A percentile compares a stretch with the other conserved stretches of the same genome.
These are phyloP conservation scores for Argentina anserina DNA, from an alignment of 306 rosid species.

Conservation along the genomic window DNA sequence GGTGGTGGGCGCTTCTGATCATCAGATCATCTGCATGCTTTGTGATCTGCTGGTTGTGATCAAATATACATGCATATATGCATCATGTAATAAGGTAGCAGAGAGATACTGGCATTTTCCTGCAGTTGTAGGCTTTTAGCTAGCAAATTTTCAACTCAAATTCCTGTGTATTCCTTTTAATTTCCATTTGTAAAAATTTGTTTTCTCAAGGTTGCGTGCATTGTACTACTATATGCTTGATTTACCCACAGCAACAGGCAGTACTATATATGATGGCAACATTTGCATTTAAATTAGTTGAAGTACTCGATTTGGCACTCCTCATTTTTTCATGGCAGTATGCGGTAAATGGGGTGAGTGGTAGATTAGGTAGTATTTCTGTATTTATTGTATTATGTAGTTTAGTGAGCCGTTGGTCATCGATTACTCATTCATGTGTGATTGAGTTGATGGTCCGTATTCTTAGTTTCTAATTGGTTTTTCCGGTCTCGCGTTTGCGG, in stretches of 20 bases:
- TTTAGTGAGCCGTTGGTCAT: no score
- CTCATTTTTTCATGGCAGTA: no score
- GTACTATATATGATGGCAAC: not conserved
- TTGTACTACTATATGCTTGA: no score
- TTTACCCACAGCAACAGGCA: no score
- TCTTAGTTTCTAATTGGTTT: no score
- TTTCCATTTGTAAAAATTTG: not conserved
- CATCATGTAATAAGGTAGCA: not conserved
- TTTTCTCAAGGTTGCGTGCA: not conserved
- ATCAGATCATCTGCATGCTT: not conserved
- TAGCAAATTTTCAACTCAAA: not conserved
- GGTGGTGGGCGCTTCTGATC: not conserved
- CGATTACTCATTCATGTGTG: no score
- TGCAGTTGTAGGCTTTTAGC: not conserved
- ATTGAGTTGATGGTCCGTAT: no score
- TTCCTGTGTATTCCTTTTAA: not conserved
- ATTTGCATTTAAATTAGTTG: not conserved
- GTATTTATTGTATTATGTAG: no score
- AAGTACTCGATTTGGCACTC: no score
- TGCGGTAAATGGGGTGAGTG: no score
- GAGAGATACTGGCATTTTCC: not conserved
- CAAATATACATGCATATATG: not conserved
- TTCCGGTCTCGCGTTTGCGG: no score
- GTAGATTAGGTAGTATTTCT: no score
- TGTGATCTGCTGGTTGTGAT: not conserved